A percentile compares a stretch with the other conserved stretches of the same genome.
phyloP scores from a whole-genome alignment of 305 asterid genomes.

The Fraxinus dipetala region DNA sequence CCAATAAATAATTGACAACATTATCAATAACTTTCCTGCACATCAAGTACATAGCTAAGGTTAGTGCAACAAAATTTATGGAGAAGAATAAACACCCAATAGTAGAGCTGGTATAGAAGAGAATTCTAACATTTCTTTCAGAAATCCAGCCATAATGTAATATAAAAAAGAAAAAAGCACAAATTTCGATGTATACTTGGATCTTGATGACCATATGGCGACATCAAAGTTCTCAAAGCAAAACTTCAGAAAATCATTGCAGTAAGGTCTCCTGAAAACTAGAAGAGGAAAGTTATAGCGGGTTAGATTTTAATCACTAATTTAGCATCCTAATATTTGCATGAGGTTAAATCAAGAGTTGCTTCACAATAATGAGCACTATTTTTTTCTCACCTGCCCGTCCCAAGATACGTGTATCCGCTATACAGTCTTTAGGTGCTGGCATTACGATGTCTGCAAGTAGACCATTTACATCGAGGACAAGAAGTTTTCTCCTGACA shows the following conservation, averaged over 20 bases:
- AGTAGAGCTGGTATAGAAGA: conserved; percentile 7
- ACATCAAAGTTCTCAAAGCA: conserved; percentile 79
- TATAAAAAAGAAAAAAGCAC: conserved; percentile 2
- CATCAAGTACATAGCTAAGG: conserved; percentile 21
- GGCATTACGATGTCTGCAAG: conserved; percentile 75
- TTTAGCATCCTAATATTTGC: neutral
- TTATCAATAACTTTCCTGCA: conserved; percentile 58
- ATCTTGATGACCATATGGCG: conserved; percentile 88
- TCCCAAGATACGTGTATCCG: conserved; percentile 47
- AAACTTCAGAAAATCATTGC: conserved; percentile 72
- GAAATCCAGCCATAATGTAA: neutral
- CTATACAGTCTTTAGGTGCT: conserved; percentile 48
- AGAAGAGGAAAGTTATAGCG: conserved; percentile 26
- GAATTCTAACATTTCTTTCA: neutral
- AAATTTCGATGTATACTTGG: conserved; percentile 46
- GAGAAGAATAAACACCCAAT: conserved; percentile 16
- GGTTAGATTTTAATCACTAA: conserved; percentile 21
- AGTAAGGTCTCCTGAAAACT: conserved; percentile 93
- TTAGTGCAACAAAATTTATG: conserved; percentile 22
- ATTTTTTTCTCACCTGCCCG: conserved; percentile 67
- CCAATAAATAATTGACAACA: conserved; percentile 75
- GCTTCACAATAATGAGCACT: conserved; percentile 9
- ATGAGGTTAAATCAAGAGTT: conserved; percentile 1
- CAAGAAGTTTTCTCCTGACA: conserved; percentile 62
- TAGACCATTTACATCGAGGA: conserved; percentile 89